Percentiles rank a stretch among this genome's conserved stretches.
These are phyloP conservation scores for Galerina marginata DNA, from an alignment of 768 basidiomycete genomes.

Conservation along the genomic window DNA sequence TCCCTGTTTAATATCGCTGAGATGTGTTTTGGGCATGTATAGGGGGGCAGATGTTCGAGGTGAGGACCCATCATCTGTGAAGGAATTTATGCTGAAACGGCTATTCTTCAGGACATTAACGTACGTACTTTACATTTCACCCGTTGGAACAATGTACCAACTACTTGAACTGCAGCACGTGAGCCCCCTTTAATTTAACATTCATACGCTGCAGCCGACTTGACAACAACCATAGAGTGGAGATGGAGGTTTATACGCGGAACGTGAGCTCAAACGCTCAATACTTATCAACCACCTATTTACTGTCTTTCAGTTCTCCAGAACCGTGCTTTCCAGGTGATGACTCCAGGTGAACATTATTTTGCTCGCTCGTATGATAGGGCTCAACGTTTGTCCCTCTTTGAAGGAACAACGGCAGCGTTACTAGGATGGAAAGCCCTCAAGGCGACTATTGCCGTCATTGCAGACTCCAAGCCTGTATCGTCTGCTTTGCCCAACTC, in stretches of 20 bases:
- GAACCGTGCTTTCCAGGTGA: slow-evolving; percentile 75
- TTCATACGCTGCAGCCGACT: neutral
- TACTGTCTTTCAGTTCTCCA: slow-evolving; percentile 51
- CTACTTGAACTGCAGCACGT: slow-evolving; percentile 37
- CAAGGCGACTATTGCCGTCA: slow-evolving; percentile 53
- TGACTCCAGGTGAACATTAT: slow-evolving; percentile 51
- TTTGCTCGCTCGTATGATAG: neutral
- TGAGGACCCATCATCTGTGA: slow-evolving; percentile 18
- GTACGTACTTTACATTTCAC: slow-evolving; percentile 40
- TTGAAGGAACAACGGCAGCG: slow-evolving; percentile 49
- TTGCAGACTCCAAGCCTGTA: slow-evolving; percentile 55
- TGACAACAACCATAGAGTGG: slow-evolving; percentile 49
- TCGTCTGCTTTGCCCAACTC: slow-evolving; percentile 68
- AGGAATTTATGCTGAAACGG: neutral
- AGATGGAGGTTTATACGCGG: slow-evolving; percentile 72
- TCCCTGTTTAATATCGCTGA: too few species aligned
- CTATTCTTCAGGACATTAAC: slow-evolving; percentile 58
- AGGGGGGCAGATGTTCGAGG: slow-evolving; percentile 62
- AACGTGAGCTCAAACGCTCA: slow-evolving; percentile 42
- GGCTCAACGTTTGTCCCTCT: neutral
- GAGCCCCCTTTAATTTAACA: slow-evolving; percentile 11
- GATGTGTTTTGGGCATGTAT: too few species aligned
- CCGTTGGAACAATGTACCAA: neutral
- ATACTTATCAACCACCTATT: neutral
- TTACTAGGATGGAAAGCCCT: slow-evolving; percentile 57